Percentiles rank a stretch among this genome's conserved stretches.
Evolutionary conservation across 73 alveolate genomes (phyloP).

Genomic region (Halteria grandinella): DNA sequence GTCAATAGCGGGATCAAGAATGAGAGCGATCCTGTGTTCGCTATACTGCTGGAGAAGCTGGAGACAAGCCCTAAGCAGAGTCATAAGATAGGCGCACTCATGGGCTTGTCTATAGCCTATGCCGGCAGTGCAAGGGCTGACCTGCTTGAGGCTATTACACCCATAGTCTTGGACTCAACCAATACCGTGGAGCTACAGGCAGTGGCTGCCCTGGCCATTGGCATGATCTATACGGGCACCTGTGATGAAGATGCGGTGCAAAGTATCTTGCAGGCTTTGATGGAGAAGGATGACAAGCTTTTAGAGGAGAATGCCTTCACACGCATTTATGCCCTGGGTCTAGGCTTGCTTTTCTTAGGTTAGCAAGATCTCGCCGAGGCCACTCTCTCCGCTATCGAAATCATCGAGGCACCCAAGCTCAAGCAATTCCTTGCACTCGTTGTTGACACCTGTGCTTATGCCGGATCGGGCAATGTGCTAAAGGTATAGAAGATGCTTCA

Average conservation of each 20-base stretch:
- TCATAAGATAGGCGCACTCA: conserved; percentile 79
- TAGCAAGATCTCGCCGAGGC: conserved; percentile 85
- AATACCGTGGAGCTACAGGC: conserved; percentile 94
- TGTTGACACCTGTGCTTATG: conserved; percentile 91
- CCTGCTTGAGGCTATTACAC: conserved; percentile 74
- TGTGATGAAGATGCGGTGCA: conserved; percentile 97
- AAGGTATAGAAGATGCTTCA: conserved; percentile 92
- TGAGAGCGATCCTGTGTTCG: conserved; percentile 89
- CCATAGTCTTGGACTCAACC: conserved; percentile 76
- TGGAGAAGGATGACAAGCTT: conserved; percentile 88
- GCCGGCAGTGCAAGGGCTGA: conserved; percentile 96
- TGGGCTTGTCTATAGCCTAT: conserved; percentile 88
- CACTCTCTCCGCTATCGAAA: conserved; percentile 74
- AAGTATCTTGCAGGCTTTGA: conserved; percentile 88
- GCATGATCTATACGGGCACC: conserved; percentile 93
- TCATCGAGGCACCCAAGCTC: conserved; percentile 54
- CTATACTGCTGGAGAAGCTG: conserved; percentile 80
- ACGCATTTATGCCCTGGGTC: conserved; percentile 93
- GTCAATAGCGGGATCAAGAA: conserved; percentile 88
- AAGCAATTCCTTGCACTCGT: conserved; percentile 73
- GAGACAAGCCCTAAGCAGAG: conserved; percentile 67
- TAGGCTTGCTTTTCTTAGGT: conserved; percentile 95
- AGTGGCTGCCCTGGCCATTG: conserved; percentile 96
- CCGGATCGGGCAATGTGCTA: conserved; percentile 95
- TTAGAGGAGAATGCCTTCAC: conserved; percentile 89